These are phyloP conservation scores for Phytophthora fragariaefolia DNA, from an alignment of 352 stramenopile genomes.

Conservation along the genomic window DNA sequence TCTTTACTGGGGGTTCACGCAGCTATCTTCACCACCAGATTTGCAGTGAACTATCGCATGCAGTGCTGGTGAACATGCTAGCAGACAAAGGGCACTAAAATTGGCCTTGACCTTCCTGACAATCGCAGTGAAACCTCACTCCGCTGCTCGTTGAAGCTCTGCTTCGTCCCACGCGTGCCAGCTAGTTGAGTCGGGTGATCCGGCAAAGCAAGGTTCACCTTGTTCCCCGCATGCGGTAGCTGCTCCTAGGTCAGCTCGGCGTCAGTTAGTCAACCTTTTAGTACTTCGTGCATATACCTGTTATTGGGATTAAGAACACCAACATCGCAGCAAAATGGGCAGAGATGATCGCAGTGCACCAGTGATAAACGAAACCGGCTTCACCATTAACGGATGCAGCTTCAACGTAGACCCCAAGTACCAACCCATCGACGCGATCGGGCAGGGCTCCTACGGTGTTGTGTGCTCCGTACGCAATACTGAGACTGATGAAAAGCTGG, in stretches of 20 bases:
- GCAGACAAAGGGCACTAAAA: constrained; percentile 38
- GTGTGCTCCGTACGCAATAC: constrained; percentile 90
- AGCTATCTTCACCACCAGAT: constrained; percentile 25
- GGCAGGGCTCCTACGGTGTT: constrained; percentile 94
- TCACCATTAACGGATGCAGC: constrained; percentile 84
- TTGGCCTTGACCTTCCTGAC: constrained; percentile 23
- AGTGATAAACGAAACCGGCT: constrained; percentile 73
- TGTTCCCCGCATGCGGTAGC: constrained; percentile 41
- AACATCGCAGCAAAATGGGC: constrained; percentile 42
- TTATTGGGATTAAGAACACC: background rate
- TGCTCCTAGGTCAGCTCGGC: constrained; percentile 12
- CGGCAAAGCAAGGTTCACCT: constrained; percentile 42
- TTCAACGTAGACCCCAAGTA: constrained; percentile 89
- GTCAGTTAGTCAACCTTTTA: background rate
- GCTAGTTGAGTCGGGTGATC: constrained; percentile 14
- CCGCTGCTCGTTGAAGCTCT: constrained; percentile 14
- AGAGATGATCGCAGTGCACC: constrained; percentile 68
- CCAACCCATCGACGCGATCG: constrained; percentile 86
- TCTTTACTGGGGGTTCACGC: constrained; percentile 9
- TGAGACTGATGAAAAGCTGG: constrained; percentile 82
- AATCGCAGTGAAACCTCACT: constrained; percentile 27
- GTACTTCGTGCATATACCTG: constrained; percentile 1
- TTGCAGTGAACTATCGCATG: constrained; percentile 32
- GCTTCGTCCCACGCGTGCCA: constrained; percentile 26
- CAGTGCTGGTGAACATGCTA: constrained; percentile 30